phyloP scores from a whole-genome alignment of 2,329 filamentous ascomycete genomes.

The Colletotrichum higginsianum region DNA sequence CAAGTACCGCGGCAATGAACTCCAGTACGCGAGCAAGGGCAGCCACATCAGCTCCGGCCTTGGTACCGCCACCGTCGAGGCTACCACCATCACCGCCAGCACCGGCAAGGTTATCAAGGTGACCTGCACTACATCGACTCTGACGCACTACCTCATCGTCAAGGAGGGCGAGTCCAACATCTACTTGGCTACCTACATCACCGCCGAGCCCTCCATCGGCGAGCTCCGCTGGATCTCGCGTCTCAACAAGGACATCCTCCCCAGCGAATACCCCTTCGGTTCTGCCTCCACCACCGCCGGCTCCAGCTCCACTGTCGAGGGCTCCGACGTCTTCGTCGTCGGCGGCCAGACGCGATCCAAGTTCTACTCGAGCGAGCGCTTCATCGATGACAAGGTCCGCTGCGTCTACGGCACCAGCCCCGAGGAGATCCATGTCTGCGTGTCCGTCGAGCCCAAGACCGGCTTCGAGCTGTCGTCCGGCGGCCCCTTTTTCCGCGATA shows the following conservation, averaged over 20 bases:
- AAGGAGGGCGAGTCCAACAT: conserved; percentile 72
- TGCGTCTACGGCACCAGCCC: conserved; percentile 68
- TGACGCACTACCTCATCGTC: conserved; percentile 76
- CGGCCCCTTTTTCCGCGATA: conserved; percentile 77
- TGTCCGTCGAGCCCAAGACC: conserved; percentile 67
- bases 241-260: conserved; percentile 65
- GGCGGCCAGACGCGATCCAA: conserved; percentile 76
- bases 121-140: conserved; percentile 70
- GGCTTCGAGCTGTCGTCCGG: conserved; percentile 71
- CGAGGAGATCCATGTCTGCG: conserved; percentile 70
- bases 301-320: conserved; percentile 69
- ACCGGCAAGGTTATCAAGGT: conserved; percentile 69
- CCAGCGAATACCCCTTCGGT: conserved; percentile 68
- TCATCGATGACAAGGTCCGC: conserved; percentile 77
- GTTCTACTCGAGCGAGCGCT: conserved; percentile 79
- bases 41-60: conserved; percentile 74
- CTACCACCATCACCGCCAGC: conserved; percentile 53
- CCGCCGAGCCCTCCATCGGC: conserved; percentile 67
- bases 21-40: conserved; percentile 66
- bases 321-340: conserved; percentile 72
- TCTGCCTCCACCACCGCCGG: conserved; percentile 69
- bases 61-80: conserved; percentile 70
- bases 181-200: conserved; percentile 75
- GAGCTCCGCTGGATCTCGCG: conserved; percentile 77
- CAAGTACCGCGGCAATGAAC: conserved; percentile 70